Evolutionary conservation across 495 filamentous ascomycete species (phyloP).

Genomic region (Hypomontagnella submonticulosa): DNA sequence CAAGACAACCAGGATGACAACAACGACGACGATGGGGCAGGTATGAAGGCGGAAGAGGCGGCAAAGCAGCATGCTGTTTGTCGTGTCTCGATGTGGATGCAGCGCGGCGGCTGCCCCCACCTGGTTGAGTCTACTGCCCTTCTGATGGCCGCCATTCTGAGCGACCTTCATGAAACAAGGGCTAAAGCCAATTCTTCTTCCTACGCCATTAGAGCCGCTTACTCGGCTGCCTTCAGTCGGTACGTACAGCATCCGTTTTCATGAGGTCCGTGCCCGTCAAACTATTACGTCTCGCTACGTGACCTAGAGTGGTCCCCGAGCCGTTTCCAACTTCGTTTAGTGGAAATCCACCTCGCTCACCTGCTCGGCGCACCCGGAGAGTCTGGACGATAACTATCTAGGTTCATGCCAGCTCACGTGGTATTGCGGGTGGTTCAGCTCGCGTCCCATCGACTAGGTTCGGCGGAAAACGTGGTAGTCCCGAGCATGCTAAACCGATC

Average conservation of each 20-base stretch:
- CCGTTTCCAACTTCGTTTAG: slow-evolving; percentile 17
- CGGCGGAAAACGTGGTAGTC: background rate
- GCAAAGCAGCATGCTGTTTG: slow-evolving; percentile 55
- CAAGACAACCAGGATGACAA: slow-evolving; percentile 16
- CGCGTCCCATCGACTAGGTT: slow-evolving; percentile 5
- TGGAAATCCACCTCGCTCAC: slow-evolving; percentile 1
- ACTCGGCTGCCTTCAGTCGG: slow-evolving; percentile 62
- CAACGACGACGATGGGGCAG: slow-evolving; percentile 22
- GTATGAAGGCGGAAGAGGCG: slow-evolving; percentile 16
- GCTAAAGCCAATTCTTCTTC: slow-evolving; percentile 48
- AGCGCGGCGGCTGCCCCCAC: slow-evolving; percentile 81
- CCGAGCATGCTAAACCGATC: background rate
- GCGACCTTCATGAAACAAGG: slow-evolving; percentile 65
- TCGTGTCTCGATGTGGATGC: slow-evolving; percentile 65
- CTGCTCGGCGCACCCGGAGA: slow-evolving; percentile 9
- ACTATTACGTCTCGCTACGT: slow-evolving; percentile 4
- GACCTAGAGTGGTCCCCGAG: background rate
- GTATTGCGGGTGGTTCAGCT: slow-evolving; percentile 8
- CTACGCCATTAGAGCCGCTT: slow-evolving; percentile 59
- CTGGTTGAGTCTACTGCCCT: slow-evolving; percentile 84
- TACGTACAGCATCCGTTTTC: slow-evolving; percentile 43
- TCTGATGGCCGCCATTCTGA: slow-evolving; percentile 76
- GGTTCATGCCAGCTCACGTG: slow-evolving; percentile 16
- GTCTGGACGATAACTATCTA: background rate
- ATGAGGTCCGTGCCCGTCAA: slow-evolving; percentile 15